Base-by-base conservation (phyloP, 306 rosid species). In the Urtica urens region DNA sequence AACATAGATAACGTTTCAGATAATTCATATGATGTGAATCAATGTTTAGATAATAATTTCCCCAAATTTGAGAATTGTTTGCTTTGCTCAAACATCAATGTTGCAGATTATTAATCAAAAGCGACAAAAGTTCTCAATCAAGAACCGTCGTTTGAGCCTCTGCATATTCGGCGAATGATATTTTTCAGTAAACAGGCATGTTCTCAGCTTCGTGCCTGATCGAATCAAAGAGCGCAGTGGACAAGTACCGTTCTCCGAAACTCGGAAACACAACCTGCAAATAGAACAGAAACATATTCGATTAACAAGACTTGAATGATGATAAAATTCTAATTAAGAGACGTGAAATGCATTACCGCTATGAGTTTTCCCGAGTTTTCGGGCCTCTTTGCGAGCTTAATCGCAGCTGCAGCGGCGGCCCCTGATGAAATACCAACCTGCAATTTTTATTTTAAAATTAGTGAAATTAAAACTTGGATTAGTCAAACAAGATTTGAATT, bases 381-480 rank as follows among this genome's bases (percentile, higher is more conserved):
- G 10, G 70, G 78, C 68, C 69, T 77, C 70, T 68, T 79, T 18
- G 76, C 96, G 58, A 87, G 14, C 62, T 66, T 73, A 4, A 87
- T 54, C 28, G 82, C 87, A 21, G 84, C 94, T 0, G 80, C 84
- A 2, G 90, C 67, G 1, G 90, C 86, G n/a, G 92, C 94, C 49
- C 96, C 87, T 4, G 96, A 87, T 39, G 96, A 87, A 55, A 87
- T 68, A 29, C 94, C 92, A 64, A 79, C 74, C 94, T 82, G 60
- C 62, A 64, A 44, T 57, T 69, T 2, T 37, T 19, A 31, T 27
- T 23, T 13, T 10, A 23, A 6, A 1, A 25, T 1, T 23, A 47
- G 17, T 5, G 15, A 13, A 24, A 5, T 23, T 46, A 10, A 35
- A 35, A 27, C 15, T 9, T 23, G 42, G 11, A 14, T 21, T 10